Percentiles rank a stretch among this genome's conserved stretches.
Evolutionary conservation across 1,139 yeast genomes (phyloP).

Genomic region (Saccharomycopsis phalli): DNA sequence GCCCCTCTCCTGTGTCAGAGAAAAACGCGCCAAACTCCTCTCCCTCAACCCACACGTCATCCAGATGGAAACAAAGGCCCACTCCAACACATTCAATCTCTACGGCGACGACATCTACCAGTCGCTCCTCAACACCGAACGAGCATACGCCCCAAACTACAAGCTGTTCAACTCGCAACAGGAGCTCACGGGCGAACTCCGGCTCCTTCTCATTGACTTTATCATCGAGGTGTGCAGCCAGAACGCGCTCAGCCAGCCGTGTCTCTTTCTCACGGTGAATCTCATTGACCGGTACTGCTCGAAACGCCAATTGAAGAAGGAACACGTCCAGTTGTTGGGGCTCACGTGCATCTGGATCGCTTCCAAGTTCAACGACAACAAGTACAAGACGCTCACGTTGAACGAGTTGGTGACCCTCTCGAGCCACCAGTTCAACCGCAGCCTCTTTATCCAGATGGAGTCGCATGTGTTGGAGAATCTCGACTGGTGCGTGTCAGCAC

Average conservation of each 20-base stretch:
- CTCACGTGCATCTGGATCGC: constrained; percentile 68
- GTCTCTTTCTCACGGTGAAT: constrained; percentile 10
- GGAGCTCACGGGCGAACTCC: constrained; percentile 10
- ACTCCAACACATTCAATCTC: constrained; percentile 7
- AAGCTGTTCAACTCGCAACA: constrained; percentile 12
- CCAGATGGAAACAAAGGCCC: constrained; percentile 11
- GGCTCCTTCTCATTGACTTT: constrained; percentile 13
- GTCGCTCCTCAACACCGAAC: constrained; percentile 4
- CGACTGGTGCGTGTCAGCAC: constrained; percentile 12
- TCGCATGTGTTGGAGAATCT: constrained; percentile 16
- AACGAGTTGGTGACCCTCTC: constrained; percentile 9
- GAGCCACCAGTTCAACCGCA: constrained; percentile 5
- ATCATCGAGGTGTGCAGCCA: constrained; percentile 5
- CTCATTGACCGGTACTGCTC: constrained; percentile 19
- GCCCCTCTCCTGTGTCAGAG: neutral
- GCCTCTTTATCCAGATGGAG: constrained; percentile 17
- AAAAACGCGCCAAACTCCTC: neutral
- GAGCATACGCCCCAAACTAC: constrained; percentile 1
- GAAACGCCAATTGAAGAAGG: constrained; percentile 23
- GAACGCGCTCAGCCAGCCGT: constrained; percentile 3
- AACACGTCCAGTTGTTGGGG: constrained; percentile 59
- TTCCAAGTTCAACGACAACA: constrained; percentile 62
- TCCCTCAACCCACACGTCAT: constrained; percentile 6
- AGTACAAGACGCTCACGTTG: constrained; percentile 39
- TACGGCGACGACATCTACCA: constrained; percentile 14